phyloP scores from a whole-genome alignment of 2,329 filamentous ascomycete genomes.

The Penicillium janthinellum region DNA sequence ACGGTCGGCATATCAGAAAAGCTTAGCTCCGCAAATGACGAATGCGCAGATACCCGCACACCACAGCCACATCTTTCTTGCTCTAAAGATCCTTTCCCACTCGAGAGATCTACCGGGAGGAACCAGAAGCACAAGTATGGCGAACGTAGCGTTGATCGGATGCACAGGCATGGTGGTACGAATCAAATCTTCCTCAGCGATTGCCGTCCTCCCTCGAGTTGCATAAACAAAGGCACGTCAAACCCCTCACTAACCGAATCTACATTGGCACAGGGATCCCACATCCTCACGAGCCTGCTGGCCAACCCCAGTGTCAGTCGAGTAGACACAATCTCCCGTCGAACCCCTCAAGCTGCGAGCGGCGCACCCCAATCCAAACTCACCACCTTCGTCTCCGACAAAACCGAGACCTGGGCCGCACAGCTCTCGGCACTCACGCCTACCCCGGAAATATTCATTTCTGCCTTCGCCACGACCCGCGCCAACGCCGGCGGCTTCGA shows the following conservation, averaged over 20 bases:
- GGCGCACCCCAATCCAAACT: slow-evolving; percentile 63
- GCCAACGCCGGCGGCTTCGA: slow-evolving; percentile 73
- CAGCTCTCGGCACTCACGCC: slow-evolving; percentile 60
- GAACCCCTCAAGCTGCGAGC: slow-evolving; percentile 41
- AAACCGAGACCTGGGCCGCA: slow-evolving; percentile 69
- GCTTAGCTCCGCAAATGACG: slow-evolving; percentile 9
- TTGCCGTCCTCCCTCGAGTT: background rate
- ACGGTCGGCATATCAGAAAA: background rate
- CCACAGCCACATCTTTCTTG: background rate
- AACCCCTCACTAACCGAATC: slow-evolving; percentile 13
- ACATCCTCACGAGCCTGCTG: slow-evolving; percentile 66
- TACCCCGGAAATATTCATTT: slow-evolving; percentile 68
- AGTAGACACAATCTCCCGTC: slow-evolving; percentile 51
- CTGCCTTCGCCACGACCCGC: slow-evolving; percentile 77
- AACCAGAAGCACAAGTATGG: slow-evolving; percentile 39
- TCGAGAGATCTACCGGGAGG: background rate
- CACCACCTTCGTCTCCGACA: slow-evolving; percentile 65
- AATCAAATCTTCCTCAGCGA: background rate
- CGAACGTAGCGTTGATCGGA: slow-evolving; percentile 49
- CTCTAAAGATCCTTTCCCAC: background rate
- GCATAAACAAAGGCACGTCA: background rate
- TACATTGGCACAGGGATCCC: slow-evolving; percentile 60
- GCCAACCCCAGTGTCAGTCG: slow-evolving; percentile 40
- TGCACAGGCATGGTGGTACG: slow-evolving; percentile 54
- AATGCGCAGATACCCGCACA: background rate